Base-by-base conservation (phyloP, 139 green algal species). In the Chlorella vulgaris region DNA sequence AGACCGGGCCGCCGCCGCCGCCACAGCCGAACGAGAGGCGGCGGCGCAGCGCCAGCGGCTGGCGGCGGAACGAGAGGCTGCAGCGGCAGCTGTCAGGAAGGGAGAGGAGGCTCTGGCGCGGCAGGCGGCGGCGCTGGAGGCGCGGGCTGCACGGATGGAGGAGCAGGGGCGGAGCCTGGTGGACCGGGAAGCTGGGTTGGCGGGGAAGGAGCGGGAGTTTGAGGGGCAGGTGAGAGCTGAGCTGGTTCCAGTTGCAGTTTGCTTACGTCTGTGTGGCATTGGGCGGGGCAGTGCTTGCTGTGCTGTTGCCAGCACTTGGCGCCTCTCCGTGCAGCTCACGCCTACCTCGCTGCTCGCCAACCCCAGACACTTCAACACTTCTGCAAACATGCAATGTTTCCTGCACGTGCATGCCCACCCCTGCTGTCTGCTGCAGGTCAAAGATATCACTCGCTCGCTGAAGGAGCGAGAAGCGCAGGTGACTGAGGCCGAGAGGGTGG, bases 381-480 rank as follows among this genome's bases (percentile, higher is more conserved):
- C n/a, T n/a, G n/a, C n/a, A n/a, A n/a, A n/a, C n/a, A n/a, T n/a
- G n/a, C n/a, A n/a, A n/a, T n/a, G n/a, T n/a, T n/a, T n/a, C n/a
- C n/a, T n/a, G n/a, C n/a, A n/a, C n/a, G n/a, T n/a, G n/a, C n/a
- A n/a, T n/a, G n/a, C n/a, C n/a, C n/a, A n/a, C n/a, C n/a, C n/a
- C n/a, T n/a, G n/a, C n/a, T n/a, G 47, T 10, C 15, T 10, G 47
- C 47, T 58, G 21, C 80, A 89, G 55, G 73, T 83, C n/a, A 62
- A 55, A 19, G 84, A 83, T 10, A 86, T 86, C 29, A 86, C 82
- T 24, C 47, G 28, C 2, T 86, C 82, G 3, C 86, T 89, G 15
- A 85, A 70, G 61, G 84, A 89, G 61, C 60, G 86, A 2, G 86
- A 90, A 40, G 78, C 82, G 26, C 51, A 70, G 73, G 51, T 67